Evolutionary conservation across 495 filamentous ascomycete genomes (phyloP), one percentile per base, ranked within the genome.

Genomic region (Elasticomyces elasticus): DNA sequence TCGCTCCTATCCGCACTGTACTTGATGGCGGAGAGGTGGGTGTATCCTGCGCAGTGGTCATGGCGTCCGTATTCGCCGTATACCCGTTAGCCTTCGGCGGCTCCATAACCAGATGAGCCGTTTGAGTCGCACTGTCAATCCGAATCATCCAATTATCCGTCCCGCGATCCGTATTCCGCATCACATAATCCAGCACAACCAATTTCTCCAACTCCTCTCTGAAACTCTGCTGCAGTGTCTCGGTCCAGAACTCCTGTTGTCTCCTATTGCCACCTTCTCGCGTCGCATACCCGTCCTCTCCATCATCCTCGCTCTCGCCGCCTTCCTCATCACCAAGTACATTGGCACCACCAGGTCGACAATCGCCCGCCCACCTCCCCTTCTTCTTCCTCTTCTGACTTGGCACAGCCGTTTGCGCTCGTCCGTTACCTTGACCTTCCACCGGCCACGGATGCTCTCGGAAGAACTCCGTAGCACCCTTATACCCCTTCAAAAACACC

Each of bases 141-240:
- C 85, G 91, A 61, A 99, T 88, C 92, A 99, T 99, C 92, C 92
- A 99, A 56, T 99, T 99, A 67, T 99, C 92, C 55, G 96, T 72
- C 11, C 92, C 92, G 69, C 92, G 78, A 66, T 99, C 92, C 2
- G 92, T 99, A 64, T 99, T 99, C 22, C 92, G 81, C 92, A 99
- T 99, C 47, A 99, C 94, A 61, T 99, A 99, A 69, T 99, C 92
- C 62, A 99, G 66, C 61, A 99, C 94, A 12, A 99, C 92, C 11
- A 99, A 74, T 69, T 97, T 99, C 69, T 99, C 92, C 31, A 99
- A 74, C 69, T 96, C 85, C 63, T 96, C 94, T 9, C 92, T 75
- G 69, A 99, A 97, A 0, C 85, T 82, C 68, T 95, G 88, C 64
- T 96, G 92, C 20, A 97, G 65, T 15, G 76, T 68, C 20, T 94